Evolutionary conservation across 352 stramenopile genomes (phyloP).

Genomic region (Globisporangium irregulare): DNA sequence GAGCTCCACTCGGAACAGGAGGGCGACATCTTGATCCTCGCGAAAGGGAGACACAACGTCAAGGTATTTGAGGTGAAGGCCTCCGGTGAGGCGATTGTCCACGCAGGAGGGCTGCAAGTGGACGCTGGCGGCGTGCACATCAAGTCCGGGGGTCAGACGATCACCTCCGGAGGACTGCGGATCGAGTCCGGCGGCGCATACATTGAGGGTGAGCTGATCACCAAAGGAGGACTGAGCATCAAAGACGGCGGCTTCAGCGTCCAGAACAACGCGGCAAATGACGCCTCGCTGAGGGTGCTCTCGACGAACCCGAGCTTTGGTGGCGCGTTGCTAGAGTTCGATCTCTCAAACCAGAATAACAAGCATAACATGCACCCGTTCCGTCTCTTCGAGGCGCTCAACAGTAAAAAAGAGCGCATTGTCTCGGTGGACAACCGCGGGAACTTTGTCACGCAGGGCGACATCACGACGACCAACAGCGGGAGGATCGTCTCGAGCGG

Average conservation of each 20-base stretch:
- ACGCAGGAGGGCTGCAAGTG: conserved; percentile 52
- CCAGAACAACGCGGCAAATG: conserved; percentile 42
- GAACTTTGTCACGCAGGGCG: conserved; percentile 41
- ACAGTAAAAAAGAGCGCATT: conserved; percentile 11
- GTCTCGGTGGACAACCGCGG: conserved; percentile 53
- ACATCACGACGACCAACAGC: conserved; percentile 41
- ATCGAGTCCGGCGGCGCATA: conserved; percentile 54
- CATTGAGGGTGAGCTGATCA: conserved; percentile 54
- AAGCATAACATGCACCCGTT: conserved; percentile 29
- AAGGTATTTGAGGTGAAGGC: conserved; percentile 57
- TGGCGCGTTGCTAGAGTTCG: conserved; percentile 47
- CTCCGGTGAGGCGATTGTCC: conserved; percentile 47
- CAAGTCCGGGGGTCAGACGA: conserved; percentile 52
- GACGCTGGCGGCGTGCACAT: conserved; percentile 49
- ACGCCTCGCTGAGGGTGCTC: conserved; percentile 34
- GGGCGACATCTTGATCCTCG: conserved; percentile 29
- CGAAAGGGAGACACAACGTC: conserved; percentile 21
- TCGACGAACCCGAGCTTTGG: conserved; percentile 52
- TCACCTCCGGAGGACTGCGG: conserved; percentile 52
- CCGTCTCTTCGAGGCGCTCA: conserved; percentile 44
- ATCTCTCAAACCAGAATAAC: conserved; percentile 27
- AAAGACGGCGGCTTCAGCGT: conserved; percentile 58
- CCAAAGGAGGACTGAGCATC: conserved; percentile 52
- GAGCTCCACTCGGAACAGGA: conserved; percentile 17
- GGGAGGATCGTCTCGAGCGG: conserved; percentile 50